These are phyloP conservation scores for Linum lewisii DNA, from an alignment of 345 rosid species.

Conservation along the genomic window DNA sequence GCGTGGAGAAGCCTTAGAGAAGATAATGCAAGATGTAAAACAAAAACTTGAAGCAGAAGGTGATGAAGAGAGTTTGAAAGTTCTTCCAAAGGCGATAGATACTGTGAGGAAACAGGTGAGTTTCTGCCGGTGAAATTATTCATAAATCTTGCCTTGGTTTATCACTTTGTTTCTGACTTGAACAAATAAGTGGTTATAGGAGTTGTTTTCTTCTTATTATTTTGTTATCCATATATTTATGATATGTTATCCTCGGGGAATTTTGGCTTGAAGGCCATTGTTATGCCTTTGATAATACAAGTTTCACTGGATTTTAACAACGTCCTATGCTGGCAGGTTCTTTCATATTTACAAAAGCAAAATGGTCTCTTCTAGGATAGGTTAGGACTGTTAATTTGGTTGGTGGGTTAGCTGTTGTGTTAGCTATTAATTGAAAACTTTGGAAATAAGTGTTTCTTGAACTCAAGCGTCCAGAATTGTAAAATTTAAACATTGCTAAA, in stretches of 20 bases:
- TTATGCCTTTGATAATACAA: neutral
- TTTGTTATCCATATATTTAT: neutral
- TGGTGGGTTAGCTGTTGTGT: neutral
- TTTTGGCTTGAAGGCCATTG: neutral
- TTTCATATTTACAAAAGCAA: neutral
- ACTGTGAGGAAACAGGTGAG: constrained; percentile 79
- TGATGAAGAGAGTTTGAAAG: constrained; percentile 72
- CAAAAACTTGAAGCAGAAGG: constrained; percentile 64
- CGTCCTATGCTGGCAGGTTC: too few species aligned
- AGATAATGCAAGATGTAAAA: constrained; percentile 62
- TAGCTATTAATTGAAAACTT: neutral
- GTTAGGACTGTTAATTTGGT: neutral
- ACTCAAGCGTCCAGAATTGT: neutral
- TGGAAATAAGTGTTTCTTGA: neutral
- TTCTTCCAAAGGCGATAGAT: constrained; percentile 76
- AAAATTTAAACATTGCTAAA: constrained; percentile 13
- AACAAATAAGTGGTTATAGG: neutral
- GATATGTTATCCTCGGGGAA: neutral
- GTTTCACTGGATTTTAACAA: too few species aligned
- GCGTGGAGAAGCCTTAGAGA: constrained; percentile 91
- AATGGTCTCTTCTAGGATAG: neutral
- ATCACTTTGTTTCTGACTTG: neutral
- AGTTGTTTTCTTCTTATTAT: neutral
- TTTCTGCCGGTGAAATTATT: neutral
- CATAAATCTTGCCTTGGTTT: neutral